Percentiles rank a stretch among this genome's conserved stretches.
Evolutionary conservation across 371 early-diverging fungal genomes (phyloP).

Genomic region (Coemansia sp.): DNA sequence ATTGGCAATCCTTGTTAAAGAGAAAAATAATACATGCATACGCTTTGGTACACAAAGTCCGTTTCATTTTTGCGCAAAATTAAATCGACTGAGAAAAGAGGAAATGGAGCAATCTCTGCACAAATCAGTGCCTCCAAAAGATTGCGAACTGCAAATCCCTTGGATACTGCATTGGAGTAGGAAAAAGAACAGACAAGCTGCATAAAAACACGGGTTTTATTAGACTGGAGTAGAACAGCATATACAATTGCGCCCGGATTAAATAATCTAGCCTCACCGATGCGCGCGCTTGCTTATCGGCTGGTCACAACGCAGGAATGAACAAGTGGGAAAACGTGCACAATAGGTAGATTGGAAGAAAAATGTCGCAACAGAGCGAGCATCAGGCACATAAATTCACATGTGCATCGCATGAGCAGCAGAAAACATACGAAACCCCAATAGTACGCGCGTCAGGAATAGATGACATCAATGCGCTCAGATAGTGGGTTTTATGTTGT

Average conservation of each 20-base stretch:
- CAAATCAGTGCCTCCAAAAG: not conserved
- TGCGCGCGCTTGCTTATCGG: not conserved
- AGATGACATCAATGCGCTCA: too few species aligned
- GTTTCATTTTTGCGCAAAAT: not conserved
- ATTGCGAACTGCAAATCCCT: not conserved
- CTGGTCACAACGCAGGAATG: not conserved
- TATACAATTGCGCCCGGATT: not conserved
- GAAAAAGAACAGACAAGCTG: not conserved
- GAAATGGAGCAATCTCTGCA: not conserved
- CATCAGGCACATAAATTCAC: not conserved
- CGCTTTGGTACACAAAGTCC: not conserved
- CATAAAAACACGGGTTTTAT: too few species aligned
- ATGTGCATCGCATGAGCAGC: not conserved
- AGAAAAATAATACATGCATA: conserved; percentile 1
- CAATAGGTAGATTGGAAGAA: not conserved
- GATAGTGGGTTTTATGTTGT: not conserved
- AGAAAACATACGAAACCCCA: not conserved
- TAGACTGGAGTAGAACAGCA: too few species aligned
- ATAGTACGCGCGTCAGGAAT: too few species aligned
- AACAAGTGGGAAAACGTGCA: not conserved
- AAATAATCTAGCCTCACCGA: not conserved
- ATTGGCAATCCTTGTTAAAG: not conserved
- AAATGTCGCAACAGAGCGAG: not conserved
- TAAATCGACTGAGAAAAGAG: not conserved
- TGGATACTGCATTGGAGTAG: not conserved